Base-by-base conservation (phyloP, 2,329 filamentous ascomycete genomes). In the Didymella pinodella region DNA sequence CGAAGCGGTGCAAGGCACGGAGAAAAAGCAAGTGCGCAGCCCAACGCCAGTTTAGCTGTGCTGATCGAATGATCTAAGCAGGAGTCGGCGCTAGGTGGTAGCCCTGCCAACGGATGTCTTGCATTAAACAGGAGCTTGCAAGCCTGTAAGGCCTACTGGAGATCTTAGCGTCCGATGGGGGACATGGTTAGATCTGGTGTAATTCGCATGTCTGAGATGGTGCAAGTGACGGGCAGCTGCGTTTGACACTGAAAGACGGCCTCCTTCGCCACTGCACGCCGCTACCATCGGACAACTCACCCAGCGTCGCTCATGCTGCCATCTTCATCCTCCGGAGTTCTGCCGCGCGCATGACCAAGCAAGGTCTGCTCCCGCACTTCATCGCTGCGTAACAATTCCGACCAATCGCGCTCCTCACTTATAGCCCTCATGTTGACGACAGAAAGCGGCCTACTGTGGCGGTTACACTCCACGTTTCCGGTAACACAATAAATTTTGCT, bases 1-100 rank as follows among this genome's bases (percentile, higher is more conserved):
- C 40, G 26, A 53, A 49, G 56, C 50, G 50, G 56, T 59, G 50
- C 50, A 26, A 54, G 45, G 56, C 41, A 59, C 56, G 56, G 50
- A 54, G 56, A 47, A 59, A 59, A 59, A 59, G 56, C 56, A 59
- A 59, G 56, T 49, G 56, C 46, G 51, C 56, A 59, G 50, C 56
- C 50, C 56, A 59, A 59, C 56, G 56, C 56, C 50, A 59, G 50
- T 50, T 54, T 54, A 54, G 56, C 50, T 46, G 50, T 54, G 55
- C 38, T 59, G 50, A 59, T 59, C 41, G 36, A 59, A 47, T 41
- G 38, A 54, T 59, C 56, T 59, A 32, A 51, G 31, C 22, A 32
- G 46, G 50, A 50, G 50, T 50, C 50, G 50, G 34, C 56, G 50
- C 56, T 59, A 59, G 50, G 28, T 46, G 50, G 50, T 59, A 59